phyloP scores from a whole-genome alignment of 495 filamentous ascomycete genomes.

The Daldinia caldariorum region DNA sequence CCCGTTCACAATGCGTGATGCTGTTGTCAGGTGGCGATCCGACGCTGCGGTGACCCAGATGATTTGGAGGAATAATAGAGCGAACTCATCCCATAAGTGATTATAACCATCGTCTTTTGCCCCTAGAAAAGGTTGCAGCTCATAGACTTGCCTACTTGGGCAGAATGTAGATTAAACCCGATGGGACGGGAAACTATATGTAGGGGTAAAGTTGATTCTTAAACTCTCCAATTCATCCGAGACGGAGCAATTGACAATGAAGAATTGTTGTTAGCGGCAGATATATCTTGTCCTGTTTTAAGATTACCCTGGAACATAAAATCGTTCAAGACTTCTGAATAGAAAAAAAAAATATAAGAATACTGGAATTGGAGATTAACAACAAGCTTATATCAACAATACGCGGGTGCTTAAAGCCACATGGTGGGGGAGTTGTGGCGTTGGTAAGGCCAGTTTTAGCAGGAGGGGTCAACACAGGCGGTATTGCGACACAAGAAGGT shows the following conservation, averaged over 20 bases:
- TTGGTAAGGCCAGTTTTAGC: not conserved
- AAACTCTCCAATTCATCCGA: not conserved
- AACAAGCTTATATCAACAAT: not conserved
- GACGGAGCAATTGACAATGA: not conserved
- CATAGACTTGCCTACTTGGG: slow-evolving; percentile 32
- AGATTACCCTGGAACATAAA: not conserved
- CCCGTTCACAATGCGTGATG: slow-evolving; percentile 24
- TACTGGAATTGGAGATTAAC: slow-evolving; percentile 1
- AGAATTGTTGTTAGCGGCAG: not conserved
- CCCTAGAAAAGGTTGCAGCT: not conserved
- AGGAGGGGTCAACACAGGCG: slow-evolving; percentile 5
- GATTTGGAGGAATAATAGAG: slow-evolving; percentile 9
- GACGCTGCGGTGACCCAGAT: slow-evolving; percentile 29
- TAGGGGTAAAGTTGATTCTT: slow-evolving; percentile 6
- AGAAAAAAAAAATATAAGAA: slow-evolving; percentile 1
- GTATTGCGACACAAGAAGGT: not conserved
- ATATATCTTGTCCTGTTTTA: not conserved
- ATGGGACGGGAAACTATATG: slow-evolving; percentile 17
- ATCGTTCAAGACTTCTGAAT: not conserved
- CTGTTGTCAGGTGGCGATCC: slow-evolving; percentile 40
- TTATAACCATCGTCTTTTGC: slow-evolving; percentile 11
- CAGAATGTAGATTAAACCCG: slow-evolving; percentile 17
- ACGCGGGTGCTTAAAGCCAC: slow-evolving; percentile 18
- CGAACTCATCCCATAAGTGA: slow-evolving; percentile 2
- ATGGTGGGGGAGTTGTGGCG: slow-evolving; percentile 27